A percentile compares a stretch with the other conserved stretches of the same genome.
These are phyloP conservation scores for Picea mariana DNA, from an alignment of 83 land plant species.

Conservation along the genomic window DNA sequence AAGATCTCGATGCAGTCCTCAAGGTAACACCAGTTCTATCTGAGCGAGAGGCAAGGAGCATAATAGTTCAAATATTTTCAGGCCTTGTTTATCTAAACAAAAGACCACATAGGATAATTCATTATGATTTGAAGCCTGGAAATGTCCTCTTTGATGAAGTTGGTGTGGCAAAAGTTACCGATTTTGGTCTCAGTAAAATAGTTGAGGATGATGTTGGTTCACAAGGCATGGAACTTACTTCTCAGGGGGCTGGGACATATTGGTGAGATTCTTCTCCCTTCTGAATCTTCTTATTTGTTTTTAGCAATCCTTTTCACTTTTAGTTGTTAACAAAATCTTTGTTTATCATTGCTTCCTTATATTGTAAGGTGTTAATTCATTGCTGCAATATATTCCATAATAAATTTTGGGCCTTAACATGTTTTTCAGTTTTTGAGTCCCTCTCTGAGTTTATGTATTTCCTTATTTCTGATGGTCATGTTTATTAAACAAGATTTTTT, in stretches of 20 bases:
- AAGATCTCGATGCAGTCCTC: too few relatives aligned
- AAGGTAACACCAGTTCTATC: too few relatives aligned
- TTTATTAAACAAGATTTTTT: background rate
- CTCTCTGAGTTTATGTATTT: background rate
- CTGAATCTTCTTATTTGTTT: too few relatives aligned
- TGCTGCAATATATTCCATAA: background rate
- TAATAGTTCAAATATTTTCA: too few relatives aligned
- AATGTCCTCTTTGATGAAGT: constrained; percentile 94
- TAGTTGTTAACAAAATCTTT: background rate
- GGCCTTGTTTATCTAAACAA: too few relatives aligned
- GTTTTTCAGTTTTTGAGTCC: background rate
- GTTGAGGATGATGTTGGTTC: constrained; percentile 95
- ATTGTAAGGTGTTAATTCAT: too few relatives aligned
- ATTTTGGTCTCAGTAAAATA: constrained; percentile 97
- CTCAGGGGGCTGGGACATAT: constrained; percentile 98
- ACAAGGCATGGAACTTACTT: constrained; percentile 97
- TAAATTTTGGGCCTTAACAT: background rate
- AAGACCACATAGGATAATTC: too few relatives aligned
- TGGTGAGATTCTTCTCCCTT: too few relatives aligned
- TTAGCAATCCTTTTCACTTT: too few relatives aligned
- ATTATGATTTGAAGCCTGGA: constrained; percentile 82
- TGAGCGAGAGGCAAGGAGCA: too few relatives aligned
- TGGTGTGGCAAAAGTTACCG: constrained; percentile 95
- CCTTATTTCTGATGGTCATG: background rate
- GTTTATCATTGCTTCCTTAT: background rate